A percentile compares a stretch with the other conserved stretches of the same genome.
These are phyloP conservation scores for Nitzschia sp. DNA, from an alignment of 108 stramenopile genomes.

Conservation along the genomic window DNA sequence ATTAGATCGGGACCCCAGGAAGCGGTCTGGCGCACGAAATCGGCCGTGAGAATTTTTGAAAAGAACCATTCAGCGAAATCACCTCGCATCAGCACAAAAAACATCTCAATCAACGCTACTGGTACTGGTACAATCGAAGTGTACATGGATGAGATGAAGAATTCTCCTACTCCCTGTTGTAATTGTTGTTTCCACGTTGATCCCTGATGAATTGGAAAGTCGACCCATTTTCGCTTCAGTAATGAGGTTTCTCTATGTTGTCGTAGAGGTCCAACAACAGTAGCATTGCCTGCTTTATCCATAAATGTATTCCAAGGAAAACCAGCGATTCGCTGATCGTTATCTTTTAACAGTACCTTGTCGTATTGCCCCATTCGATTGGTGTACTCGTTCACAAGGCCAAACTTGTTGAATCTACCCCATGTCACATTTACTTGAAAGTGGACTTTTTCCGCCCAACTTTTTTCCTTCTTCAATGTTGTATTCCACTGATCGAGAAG, in stretches of 20 bases:
- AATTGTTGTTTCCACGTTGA: background rate
- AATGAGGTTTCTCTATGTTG: background rate
- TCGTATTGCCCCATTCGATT: conserved; percentile 6
- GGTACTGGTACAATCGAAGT: background rate
- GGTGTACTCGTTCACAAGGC: background rate
- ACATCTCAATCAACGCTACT: conserved; percentile 4
- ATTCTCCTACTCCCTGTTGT: too few relatives aligned
- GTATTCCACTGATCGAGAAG: background rate
- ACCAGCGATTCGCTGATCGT: background rate
- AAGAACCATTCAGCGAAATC: conserved; percentile 5
- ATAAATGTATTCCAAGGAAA: background rate
- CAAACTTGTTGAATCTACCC: background rate
- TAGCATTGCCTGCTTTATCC: background rate
- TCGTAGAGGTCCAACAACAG: background rate
- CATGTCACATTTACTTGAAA: background rate
- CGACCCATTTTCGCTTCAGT: background rate
- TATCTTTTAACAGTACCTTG: background rate
- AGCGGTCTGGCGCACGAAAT: background rate
- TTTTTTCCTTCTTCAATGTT: background rate
- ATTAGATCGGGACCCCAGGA: background rate
- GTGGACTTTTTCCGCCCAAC: background rate
- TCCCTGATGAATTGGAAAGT: background rate
- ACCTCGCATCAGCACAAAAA: background rate
- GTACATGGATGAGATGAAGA: background rate
- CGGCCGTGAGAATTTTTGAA: background rate